Conservation (phyloP, 2,329 filamentous ascomycete species). For the Colletotrichum theobromicola region DNA sequence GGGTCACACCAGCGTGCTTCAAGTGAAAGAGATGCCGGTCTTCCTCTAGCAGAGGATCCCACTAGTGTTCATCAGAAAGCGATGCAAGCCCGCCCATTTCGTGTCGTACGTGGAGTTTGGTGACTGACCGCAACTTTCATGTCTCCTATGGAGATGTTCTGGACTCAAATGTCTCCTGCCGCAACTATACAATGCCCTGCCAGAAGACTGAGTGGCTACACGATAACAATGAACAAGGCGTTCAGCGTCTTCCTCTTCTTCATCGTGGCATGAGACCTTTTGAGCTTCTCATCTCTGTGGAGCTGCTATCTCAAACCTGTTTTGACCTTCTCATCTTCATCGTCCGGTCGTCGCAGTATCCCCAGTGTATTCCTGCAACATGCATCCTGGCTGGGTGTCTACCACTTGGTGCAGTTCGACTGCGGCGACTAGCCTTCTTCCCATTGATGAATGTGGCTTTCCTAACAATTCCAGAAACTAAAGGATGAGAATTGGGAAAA, state of each 20-base stretch:
- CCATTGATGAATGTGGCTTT: not conserved
- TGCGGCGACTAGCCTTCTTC: not conserved
- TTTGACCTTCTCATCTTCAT: not conserved
- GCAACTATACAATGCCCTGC: not conserved
- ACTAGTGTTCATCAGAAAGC: too few relatives aligned
- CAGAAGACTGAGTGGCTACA: accelerated
- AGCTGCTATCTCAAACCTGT: too few relatives aligned
- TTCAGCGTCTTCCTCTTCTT: too few relatives aligned
- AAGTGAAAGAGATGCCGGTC: too few relatives aligned
- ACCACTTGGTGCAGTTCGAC: accelerated
- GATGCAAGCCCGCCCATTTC: too few relatives aligned
- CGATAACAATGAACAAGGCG: too few relatives aligned
- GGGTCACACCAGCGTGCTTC: accelerated
- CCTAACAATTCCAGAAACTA: too few relatives aligned
- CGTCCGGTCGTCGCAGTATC: not conserved
- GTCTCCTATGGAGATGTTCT: accelerated
- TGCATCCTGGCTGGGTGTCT: too few relatives aligned
- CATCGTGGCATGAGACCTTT: accelerated
- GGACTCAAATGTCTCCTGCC: accelerated
- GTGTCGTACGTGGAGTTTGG: accelerated
- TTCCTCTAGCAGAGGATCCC: not conserved
- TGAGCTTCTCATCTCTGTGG: not conserved
- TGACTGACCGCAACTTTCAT: not conserved
- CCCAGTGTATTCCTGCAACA: accelerated
- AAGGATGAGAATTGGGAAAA: too few relatives aligned